Conservation (phyloP, 352 stramenopile genomes). For the Globisporangium okanoganense region DNA sequence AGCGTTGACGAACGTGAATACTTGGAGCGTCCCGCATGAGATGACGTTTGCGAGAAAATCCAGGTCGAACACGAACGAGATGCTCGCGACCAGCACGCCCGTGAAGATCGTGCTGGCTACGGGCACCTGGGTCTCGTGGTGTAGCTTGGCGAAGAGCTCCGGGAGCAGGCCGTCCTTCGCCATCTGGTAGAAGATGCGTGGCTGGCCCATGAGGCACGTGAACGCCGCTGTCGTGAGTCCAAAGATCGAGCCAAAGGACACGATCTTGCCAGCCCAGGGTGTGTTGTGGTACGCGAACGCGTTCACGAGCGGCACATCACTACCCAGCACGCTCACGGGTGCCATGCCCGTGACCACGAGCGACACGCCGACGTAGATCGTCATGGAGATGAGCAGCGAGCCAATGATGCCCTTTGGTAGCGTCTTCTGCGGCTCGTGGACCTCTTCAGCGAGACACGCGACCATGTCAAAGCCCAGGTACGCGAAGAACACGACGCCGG, state of each 20-base stretch:
- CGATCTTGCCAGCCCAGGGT: slow-evolving; percentile 71
- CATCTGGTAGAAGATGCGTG: slow-evolving; percentile 92
- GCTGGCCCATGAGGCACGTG: slow-evolving; percentile 91
- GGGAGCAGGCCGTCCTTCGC: slow-evolving; percentile 80
- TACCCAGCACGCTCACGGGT: slow-evolving; percentile 60
- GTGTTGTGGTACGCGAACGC: slow-evolving; percentile 75
- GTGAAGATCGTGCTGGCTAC: slow-evolving; percentile 88
- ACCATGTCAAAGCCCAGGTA: slow-evolving; percentile 95
- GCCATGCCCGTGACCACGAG: slow-evolving; percentile 89
- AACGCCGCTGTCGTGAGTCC: slow-evolving; percentile 89
- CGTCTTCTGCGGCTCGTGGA: slow-evolving; percentile 86
- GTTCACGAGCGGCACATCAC: slow-evolving; percentile 79
- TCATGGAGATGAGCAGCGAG: slow-evolving; percentile 88
- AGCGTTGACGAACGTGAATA: slow-evolving; percentile 93
- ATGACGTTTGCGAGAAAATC: slow-evolving; percentile 91
- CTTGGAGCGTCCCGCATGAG: slow-evolving; percentile 87
- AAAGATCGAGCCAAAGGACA: slow-evolving; percentile 92
- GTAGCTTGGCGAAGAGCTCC: slow-evolving; percentile 54
- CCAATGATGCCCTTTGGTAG: slow-evolving; percentile 91
- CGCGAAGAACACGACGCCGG: slow-evolving; percentile 90
- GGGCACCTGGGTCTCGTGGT: slow-evolving; percentile 60
- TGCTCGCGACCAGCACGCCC: slow-evolving; percentile 61
- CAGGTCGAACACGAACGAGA: slow-evolving; percentile 90
- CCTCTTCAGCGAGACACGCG: slow-evolving; percentile 89
- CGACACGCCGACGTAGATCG: slow-evolving; percentile 88